These are phyloP conservation scores for Fraxinus dipetala DNA, from an alignment of 305 asterid genomes.

Conservation along the genomic window DNA sequence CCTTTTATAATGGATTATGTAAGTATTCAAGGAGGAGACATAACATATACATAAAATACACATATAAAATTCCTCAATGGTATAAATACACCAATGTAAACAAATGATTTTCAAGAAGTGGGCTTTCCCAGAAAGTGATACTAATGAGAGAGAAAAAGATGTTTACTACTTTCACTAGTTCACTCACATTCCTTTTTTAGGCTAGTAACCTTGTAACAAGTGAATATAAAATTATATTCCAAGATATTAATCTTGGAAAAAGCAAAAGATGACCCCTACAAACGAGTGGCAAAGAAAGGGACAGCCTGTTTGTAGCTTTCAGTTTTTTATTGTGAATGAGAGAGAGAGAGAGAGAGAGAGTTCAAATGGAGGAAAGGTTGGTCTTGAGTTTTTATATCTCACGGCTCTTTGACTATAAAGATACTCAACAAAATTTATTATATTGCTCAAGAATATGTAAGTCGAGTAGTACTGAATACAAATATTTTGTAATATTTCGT, in stretches of 20 bases:
- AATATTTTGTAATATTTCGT: background rate
- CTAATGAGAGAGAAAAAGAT: background rate
- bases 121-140: constrained; percentile 15
- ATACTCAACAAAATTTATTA: background rate
- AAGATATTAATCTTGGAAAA: constrained; percentile 21
- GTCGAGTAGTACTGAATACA: background rate
- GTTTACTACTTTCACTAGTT: constrained; percentile 23
- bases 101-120: constrained; percentile 9
- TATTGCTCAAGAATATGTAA: background rate
- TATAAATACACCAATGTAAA: background rate
- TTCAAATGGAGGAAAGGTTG: constrained; percentile 12
- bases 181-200: constrained; percentile 35
- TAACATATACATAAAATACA: background rate
- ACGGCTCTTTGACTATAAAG: background rate
- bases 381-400: constrained; percentile 13
- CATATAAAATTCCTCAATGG: background rate
- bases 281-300: constrained; percentile 57
- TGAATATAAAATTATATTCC: constrained; percentile 23
- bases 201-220: constrained; percentile 38
- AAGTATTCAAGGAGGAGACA: background rate
- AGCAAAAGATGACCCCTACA: constrained; percentile 26
- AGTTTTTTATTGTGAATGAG: constrained; percentile 15
- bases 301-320: constrained; percentile 46
- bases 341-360: constrained; percentile 7
- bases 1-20: background rate